A percentile compares a stretch with the other conserved stretches of the same genome.
Evolutionary conservation across 768 basidiomycete species (phyloP).

Genomic region (Phanerochaete carnosa): DNA sequence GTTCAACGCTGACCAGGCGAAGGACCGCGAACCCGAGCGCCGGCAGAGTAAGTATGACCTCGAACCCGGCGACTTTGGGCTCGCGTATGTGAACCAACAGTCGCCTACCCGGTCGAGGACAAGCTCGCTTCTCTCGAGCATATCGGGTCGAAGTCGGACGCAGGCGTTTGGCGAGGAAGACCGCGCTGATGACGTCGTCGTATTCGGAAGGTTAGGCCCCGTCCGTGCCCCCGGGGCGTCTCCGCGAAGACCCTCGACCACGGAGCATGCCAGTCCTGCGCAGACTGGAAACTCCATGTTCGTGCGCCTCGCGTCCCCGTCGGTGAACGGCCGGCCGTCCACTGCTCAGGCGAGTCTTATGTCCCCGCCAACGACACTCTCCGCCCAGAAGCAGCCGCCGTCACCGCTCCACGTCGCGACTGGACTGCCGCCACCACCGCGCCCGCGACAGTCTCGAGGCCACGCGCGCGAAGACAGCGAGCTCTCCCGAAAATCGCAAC

Average conservation of each 20-base stretch:
- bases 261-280: background rate
- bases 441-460: constrained; percentile 24
- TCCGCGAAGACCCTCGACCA: background rate
- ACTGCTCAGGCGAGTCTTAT: constrained; percentile 32
- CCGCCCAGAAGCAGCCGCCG: constrained; percentile 16
- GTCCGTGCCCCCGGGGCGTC: background rate
- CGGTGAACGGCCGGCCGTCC: constrained; percentile 25
- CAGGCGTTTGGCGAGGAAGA: constrained; percentile 16
- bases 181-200: background rate
- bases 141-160: constrained; percentile 17
- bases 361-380: constrained; percentile 22
- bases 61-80: constrained; percentile 20
- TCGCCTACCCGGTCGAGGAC: constrained; percentile 8
- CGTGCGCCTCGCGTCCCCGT: constrained; percentile 4
- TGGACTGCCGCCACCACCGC: constrained; percentile 54
- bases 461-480: constrained; percentile 15
- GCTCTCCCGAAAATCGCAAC: constrained; percentile 1
- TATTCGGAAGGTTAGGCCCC: background rate
- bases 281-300: background rate
- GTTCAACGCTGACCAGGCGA: constrained; percentile 29
- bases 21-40: constrained; percentile 6
- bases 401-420: background rate
- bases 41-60: constrained; percentile 19
- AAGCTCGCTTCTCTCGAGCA: constrained; percentile 19
- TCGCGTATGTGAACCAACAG: constrained; percentile 9